A percentile compares a stretch with the other conserved stretches of the same genome.
Evolutionary conservation across 148 eudicot genomes (phyloP).

Genomic region (Arctostaphylos glauca): DNA sequence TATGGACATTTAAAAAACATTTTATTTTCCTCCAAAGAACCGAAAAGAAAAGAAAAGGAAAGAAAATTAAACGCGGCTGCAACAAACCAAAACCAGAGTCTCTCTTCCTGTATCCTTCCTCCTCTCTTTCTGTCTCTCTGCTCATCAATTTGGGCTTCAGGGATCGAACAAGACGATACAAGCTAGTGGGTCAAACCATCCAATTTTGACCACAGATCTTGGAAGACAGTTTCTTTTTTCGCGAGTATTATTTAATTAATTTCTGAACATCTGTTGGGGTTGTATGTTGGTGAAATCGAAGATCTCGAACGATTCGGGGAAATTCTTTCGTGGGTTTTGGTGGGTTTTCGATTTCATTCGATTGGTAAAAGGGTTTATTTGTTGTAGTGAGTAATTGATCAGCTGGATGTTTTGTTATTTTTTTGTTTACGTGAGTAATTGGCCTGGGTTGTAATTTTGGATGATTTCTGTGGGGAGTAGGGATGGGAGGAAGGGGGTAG

Average conservation of each 20-base stretch:
- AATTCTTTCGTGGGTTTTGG: conserved; percentile 32
- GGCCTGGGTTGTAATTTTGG: conserved; percentile 22
- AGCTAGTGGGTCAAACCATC: conserved; percentile 6
- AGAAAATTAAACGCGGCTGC: conserved; percentile 62
- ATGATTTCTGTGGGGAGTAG: conserved; percentile 77
- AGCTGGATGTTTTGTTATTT: conserved; percentile 19
- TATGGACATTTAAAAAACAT: conserved; percentile 10
- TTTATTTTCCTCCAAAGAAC: neutral
- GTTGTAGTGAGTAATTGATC: conserved; percentile 19
- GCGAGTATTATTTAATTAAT: neutral
- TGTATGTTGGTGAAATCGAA: conserved; percentile 26
- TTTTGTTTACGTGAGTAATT: neutral
- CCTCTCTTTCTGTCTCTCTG: conserved; percentile 21
- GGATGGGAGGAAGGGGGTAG: conserved; percentile 66
- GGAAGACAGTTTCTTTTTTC: neutral
- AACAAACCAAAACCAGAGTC: conserved; percentile 61
- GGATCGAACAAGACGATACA: conserved; percentile 56
- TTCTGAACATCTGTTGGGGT: neutral
- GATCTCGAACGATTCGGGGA: conserved; percentile 47
- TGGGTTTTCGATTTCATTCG: conserved; percentile 27
- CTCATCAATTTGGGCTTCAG: conserved; percentile 50
- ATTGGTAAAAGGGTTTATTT: conserved; percentile 28
- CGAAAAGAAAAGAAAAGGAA: conserved; percentile 10
- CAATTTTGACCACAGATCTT: conserved; percentile 20
- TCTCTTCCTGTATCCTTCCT: conserved; percentile 14